These are phyloP conservation scores for Picocystis sp. DNA, from an alignment of 163 green algal genomes.

Conservation along the genomic window DNA sequence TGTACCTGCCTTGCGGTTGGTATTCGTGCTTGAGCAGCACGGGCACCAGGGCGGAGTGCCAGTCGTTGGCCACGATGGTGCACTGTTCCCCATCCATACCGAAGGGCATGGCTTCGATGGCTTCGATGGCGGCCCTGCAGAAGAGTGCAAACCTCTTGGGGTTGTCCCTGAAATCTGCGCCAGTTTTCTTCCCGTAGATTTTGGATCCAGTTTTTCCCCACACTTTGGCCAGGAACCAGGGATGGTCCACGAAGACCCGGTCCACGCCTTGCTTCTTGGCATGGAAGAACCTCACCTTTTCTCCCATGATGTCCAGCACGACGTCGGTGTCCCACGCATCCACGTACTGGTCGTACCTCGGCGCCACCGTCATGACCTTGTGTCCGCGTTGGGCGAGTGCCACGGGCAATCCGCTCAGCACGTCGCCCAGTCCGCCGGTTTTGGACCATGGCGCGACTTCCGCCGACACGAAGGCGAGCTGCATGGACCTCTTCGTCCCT, in stretches of 20 bases:
- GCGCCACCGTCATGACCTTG: conserved; percentile 8
- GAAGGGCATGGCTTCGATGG: conserved; percentile 59
- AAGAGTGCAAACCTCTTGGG: conserved; percentile 89
- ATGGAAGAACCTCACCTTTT: conserved; percentile 90
- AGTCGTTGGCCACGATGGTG: conserved; percentile 86
- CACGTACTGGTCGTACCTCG: conserved; percentile 65
- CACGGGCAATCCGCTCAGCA: conserved; percentile 3
- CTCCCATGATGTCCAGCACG: conserved; percentile 55
- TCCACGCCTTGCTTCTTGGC: conserved; percentile 85
- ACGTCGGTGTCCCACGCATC: conserved; percentile 85
- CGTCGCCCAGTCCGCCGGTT: conserved; percentile 4
- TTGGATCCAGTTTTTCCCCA: conserved; percentile 88
- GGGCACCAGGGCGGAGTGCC: conserved; percentile 79
- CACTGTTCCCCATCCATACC: conserved; percentile 59
- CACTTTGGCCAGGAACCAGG: conserved; percentile 77
- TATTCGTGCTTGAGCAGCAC: conserved; percentile 81
- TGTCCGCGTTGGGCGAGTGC: conserved; percentile 2
- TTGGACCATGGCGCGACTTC: conserved; percentile 6
- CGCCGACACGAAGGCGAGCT: conserved; percentile 6
- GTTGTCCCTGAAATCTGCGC: conserved; percentile 88
- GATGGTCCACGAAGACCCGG: conserved; percentile 88
- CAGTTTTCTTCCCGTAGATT: conserved; percentile 78
- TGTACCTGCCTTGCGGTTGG: conserved; percentile 63
- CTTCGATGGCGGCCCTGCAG: conserved; percentile 79
- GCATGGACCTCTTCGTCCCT: conserved; percentile 1